Conservation (phyloP, 208 protist genomes). For the Leishmania martiniquensis region DNA sequence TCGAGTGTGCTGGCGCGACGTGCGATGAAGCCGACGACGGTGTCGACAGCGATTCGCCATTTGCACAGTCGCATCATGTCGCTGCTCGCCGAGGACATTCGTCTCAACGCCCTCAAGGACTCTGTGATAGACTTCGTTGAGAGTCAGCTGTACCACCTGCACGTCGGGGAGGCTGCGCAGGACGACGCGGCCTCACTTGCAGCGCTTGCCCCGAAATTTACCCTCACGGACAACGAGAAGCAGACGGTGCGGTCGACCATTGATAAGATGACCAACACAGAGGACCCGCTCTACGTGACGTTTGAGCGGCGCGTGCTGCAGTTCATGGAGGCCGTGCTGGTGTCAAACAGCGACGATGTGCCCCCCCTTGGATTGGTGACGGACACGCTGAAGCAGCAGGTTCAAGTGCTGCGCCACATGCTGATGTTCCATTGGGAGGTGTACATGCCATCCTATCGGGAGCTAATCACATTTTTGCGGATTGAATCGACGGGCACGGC, state of each 20-base stretch:
- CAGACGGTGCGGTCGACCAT: conserved; percentile 50
- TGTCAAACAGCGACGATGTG: conserved; percentile 15
- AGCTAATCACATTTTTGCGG: conserved; percentile 37
- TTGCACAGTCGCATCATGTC: conserved; percentile 61
- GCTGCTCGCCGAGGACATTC: conserved; percentile 58
- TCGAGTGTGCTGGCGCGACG: conserved; percentile 66
- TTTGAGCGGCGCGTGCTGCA: conserved; percentile 75
- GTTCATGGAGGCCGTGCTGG: conserved; percentile 39
- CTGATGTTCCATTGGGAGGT: conserved; percentile 82
- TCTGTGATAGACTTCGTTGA: conserved; percentile 52
- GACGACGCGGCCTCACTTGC: conserved; percentile 14
- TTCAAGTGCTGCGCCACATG: conserved; percentile 42
- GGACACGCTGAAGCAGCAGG: conserved; percentile 36
- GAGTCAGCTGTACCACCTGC: conserved; percentile 31
- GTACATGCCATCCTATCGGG: conserved; percentile 62
- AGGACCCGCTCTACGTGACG: conserved; percentile 59
- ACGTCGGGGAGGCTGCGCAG: not conserved
- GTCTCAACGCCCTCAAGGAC: conserved; percentile 61
- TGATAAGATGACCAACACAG: conserved; percentile 87
- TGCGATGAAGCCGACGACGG: conserved; percentile 32
- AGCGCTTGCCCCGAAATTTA: conserved; percentile 2
- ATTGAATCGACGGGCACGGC: conserved; percentile 5
- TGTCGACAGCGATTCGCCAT: conserved; percentile 45
- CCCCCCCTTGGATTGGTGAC: conserved; percentile 70
- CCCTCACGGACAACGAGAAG: conserved; percentile 54